Evolutionary conservation across 768 basidiomycete genomes (phyloP), one percentile per base, ranked within the genome.

Genomic region (Termitomyces eurrhizus): DNA sequence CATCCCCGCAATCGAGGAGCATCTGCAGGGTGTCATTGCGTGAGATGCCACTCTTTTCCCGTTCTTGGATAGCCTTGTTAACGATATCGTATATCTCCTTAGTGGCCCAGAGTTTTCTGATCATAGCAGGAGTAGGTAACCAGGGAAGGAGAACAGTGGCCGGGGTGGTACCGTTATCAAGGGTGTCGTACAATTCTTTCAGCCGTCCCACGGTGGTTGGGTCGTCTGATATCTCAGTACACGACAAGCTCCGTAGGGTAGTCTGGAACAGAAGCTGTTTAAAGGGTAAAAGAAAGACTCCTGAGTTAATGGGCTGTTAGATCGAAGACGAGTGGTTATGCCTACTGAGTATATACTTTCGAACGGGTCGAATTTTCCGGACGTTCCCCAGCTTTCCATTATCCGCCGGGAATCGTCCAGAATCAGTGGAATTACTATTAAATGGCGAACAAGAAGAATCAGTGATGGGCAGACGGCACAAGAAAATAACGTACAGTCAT

Each of bases 41-140:
- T 42, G 80, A 73, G 36, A 82, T 74, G 18, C 85, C 87, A 65
- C 83, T 84, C 60, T 79, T 70, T 68, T 84, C 70, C 58, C 90
- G 78, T n/a, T 76, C 74, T 58, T 80, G 77, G 61, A 90, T 83
- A 42, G 83, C 83, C 12, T 70, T 70, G 53, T 78, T 76, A 56
- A 91, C 71, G 63, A 92, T 89, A 63, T 86, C 83, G 69, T 90
- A 91, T 58, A 92, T 86, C 64, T 84, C 76, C 71, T 89, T 91
- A 36, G 90, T 91, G 16, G 90, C 85, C 72, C 83, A 79, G 44
- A 89, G 70, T 69, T 90, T 90, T 66, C 74, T 81, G 56, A 90
- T 70, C 84, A 88, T 88, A 21, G 87, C 86, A 4, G 85, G 86
- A 49, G 81, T 83, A 9, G 90, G 90, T 52, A 92, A 74, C 90